Evolutionary conservation across 495 filamentous ascomycete genomes (phyloP).

Genomic region (Penicillium samsonianum): DNA sequence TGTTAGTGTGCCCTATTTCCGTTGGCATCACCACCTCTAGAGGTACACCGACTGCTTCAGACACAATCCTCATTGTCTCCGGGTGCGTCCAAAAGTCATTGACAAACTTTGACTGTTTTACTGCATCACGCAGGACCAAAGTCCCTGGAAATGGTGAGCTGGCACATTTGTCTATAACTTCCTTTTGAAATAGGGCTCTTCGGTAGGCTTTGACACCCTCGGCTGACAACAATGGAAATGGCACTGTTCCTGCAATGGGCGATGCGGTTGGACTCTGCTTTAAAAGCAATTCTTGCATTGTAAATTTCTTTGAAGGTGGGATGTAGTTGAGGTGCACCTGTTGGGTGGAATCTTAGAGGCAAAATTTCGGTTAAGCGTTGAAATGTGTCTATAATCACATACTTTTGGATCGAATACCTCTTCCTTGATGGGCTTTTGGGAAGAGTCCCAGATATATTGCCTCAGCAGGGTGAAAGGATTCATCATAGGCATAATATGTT

Average conservation of each 20-base stretch:
- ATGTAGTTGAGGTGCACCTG: slow-evolving; percentile 24
- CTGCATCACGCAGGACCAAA: slow-evolving; percentile 33
- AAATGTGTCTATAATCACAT: neutral
- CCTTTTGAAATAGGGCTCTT: slow-evolving; percentile 18
- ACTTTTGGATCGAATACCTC: slow-evolving; percentile 14
- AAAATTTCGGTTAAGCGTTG: neutral
- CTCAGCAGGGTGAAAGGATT: neutral
- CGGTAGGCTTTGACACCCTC: slow-evolving; percentile 28
- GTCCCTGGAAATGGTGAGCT: slow-evolving; percentile 22
- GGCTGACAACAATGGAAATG: slow-evolving; percentile 23
- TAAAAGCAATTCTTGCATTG: slow-evolving; percentile 23
- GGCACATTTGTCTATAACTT: slow-evolving; percentile 24
- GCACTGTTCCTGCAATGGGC: slow-evolving; percentile 24
- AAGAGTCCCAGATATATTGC: neutral
- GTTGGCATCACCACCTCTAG: slow-evolving; percentile 33
- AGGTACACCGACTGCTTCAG: slow-evolving; percentile 28
- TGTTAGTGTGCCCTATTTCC: slow-evolving; percentile 40
- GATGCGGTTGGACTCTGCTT: slow-evolving; percentile 13
- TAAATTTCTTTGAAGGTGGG: slow-evolving; percentile 19
- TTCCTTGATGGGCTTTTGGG: neutral
- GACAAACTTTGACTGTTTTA: slow-evolving; percentile 32
- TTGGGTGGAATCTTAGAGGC: neutral
- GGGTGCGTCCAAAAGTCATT: slow-evolving; percentile 34
- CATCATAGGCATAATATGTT: neutral
- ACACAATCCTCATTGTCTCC: slow-evolving; percentile 30